phyloP scores from a whole-genome alignment of 1,284 basidiomycete genomes.

The Somion occarium region DNA sequence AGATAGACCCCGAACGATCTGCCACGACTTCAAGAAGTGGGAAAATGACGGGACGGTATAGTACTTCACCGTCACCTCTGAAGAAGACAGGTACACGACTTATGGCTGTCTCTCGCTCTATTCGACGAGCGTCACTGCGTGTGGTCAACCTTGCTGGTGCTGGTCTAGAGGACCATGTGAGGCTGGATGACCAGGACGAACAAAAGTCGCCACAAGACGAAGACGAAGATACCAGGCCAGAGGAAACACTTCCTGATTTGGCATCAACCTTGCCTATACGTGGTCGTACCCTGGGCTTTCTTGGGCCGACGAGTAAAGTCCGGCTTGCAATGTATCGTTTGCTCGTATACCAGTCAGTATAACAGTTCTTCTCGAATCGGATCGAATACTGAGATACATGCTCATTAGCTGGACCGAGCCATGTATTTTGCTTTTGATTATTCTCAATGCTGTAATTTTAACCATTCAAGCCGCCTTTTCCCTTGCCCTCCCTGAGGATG shows the following conservation, averaged over 20 bases:
- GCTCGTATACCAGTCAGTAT: slow-evolving; percentile 60
- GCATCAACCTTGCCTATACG: slow-evolving; percentile 53
- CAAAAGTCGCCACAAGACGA: slow-evolving; percentile 29
- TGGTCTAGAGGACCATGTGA: slow-evolving; percentile 55
- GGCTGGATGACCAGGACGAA: slow-evolving; percentile 46
- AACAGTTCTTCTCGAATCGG: slow-evolving; percentile 10
- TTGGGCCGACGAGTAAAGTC: slow-evolving; percentile 66
- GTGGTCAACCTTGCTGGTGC: slow-evolving; percentile 78
- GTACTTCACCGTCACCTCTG: slow-evolving; percentile 46
- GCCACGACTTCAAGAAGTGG: slow-evolving; percentile 36
- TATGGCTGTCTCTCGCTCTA: slow-evolving; percentile 50
- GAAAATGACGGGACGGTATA: slow-evolving; percentile 46
- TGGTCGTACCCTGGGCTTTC: slow-evolving; percentile 76
- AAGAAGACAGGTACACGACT: slow-evolving; percentile 55
- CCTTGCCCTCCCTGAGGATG: slow-evolving; percentile 42
- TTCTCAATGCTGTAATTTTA: slow-evolving; percentile 80
- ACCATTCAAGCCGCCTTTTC: slow-evolving; percentile 73
- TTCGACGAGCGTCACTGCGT: slow-evolving; percentile 72
- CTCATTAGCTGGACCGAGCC: slow-evolving; percentile 81
- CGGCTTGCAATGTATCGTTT: slow-evolving; percentile 63
- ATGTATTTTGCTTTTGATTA: slow-evolving; percentile 77
- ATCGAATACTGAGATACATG: slow-evolving; percentile 2
- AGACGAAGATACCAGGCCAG: slow-evolving; percentile 24
- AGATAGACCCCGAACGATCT: slow-evolving; percentile 25
- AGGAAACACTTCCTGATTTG: slow-evolving; percentile 40